These are phyloP conservation scores for Candida rishiriensis DNA, from an alignment of 805 yeast genomes.

Conservation along the genomic window DNA sequence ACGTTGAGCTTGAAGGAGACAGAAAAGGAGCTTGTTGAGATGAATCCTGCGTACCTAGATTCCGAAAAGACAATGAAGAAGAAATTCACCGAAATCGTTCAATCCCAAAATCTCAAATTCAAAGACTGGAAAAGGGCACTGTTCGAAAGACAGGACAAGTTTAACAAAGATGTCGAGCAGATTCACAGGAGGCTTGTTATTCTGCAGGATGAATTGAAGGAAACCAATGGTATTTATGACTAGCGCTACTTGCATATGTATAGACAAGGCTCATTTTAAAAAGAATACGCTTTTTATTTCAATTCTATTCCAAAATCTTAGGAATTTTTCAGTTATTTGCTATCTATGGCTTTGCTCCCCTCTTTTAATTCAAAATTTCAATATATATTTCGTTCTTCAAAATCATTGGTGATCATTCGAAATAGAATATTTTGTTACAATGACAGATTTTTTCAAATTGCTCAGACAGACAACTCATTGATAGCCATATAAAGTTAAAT, in stretches of 20 bases:
- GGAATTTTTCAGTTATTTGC: no score
- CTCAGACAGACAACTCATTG: no score
- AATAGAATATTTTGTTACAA: no score
- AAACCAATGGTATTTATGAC: constrained; percentile 8
- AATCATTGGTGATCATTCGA: no score
- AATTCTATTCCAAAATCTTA: no score
- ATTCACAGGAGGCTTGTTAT: constrained; percentile 33
- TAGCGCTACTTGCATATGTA: background rate
- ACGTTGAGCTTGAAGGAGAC: constrained; percentile 32
- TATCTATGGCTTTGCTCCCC: background rate
- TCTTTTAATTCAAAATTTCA: background rate
- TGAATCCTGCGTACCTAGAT: constrained; percentile 44
- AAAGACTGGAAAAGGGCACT: constrained; percentile 59
- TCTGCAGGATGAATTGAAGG: constrained; percentile 31
- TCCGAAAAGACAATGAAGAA: constrained; percentile 40
- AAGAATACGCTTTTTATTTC: background rate
- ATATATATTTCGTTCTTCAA: background rate
- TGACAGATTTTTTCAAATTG: no score
- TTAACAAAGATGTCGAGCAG: constrained; percentile 50
- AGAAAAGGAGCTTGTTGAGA: constrained; percentile 36
- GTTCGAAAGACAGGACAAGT: constrained; percentile 48
- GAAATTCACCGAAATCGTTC: constrained; percentile 39
- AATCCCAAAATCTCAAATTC: constrained; percentile 50
- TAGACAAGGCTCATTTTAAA: background rate
- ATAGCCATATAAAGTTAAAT: no score